Evolutionary conservation across 164 flowering plant genomes (phyloP), one percentile per base, ranked within the genome.

Genomic region (Kalanchoe fedtschenkoi): DNA sequence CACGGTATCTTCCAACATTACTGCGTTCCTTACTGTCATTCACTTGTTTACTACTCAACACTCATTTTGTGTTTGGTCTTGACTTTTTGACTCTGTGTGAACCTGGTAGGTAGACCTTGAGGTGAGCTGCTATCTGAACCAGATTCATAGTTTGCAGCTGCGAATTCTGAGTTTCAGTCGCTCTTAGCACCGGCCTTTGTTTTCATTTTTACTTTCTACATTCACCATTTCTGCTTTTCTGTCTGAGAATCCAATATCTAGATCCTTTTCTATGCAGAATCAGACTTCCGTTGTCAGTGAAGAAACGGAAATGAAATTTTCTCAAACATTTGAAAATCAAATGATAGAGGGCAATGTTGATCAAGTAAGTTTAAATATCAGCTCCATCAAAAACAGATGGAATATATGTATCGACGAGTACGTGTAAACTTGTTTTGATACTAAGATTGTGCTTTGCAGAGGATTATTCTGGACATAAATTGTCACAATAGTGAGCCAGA

Each of bases 401-500:
- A 51, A 51, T 9, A 44, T 51, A 24, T 51, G 11, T 26, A 4
- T 15, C 26, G 15, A 17, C 30, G 9, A 0, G 43, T n/a, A 46
- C 26, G 58, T 16, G 33, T 34, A 30, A 17, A 22, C 54, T 5
- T 39, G 58, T 29, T 62, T 26, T 37, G 34, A 33, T 67, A 16
- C 29, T 35, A 51, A 24, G 16, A 28, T 32, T 38, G 22, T 22
- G 57, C 43, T 59, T 53, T 60, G 72, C 74, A 82, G 85, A 68
- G 71, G 66, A 71, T 47, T 51, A 69, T 62, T 61, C 69, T 60
- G 33, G 33, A 33, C 32, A 22, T 61, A 10, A 34, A n/a, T 29
- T 66, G 60, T 69, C 66, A 66, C 28, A 62, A 62, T 51, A 62
- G 65, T 17, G 44, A 32, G 15, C 58, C 24, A 19, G 43, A 39